Evolutionary conservation across 2,329 filamentous ascomycete genomes (phyloP).

Genomic region (Claviceps capensis): DNA sequence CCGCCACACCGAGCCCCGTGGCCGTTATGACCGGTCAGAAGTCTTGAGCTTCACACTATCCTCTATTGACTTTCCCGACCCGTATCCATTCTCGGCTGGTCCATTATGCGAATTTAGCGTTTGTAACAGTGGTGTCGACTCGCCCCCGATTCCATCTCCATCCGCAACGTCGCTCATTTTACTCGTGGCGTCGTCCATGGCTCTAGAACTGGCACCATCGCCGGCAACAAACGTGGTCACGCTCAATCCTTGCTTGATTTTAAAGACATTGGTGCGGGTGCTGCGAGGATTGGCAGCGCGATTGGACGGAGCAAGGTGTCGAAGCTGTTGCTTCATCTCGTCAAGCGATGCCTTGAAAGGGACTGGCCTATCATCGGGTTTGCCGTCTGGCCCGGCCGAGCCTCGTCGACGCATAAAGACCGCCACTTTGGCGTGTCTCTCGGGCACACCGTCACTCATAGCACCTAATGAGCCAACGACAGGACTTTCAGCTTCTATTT

Average conservation of each 20-base stretch:
- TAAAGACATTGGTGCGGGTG: slow-evolving; percentile 49
- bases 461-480: slow-evolving; percentile 23
- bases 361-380: slow-evolving; percentile 29
- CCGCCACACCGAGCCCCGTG: neutral
- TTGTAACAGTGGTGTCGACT: slow-evolving; percentile 9
- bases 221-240: slow-evolving; percentile 8
- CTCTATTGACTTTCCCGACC: slow-evolving; percentile 7
- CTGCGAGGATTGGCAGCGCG: slow-evolving; percentile 47
- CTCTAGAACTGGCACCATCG: slow-evolving; percentile 2
- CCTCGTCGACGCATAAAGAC: slow-evolving; percentile 47
- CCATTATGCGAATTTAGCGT: slow-evolving; percentile 1
- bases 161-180: neutral
- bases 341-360: slow-evolving; percentile 46
- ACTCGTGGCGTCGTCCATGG: slow-evolving; percentile 2
- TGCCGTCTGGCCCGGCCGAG: slow-evolving; percentile 41
- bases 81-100: slow-evolving; percentile 6
- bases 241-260: slow-evolving; percentile 41
- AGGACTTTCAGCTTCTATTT: slow-evolving; percentile 20
- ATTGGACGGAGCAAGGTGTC: slow-evolving; percentile 50
- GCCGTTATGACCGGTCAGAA: neutral
- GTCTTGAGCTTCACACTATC: neutral
- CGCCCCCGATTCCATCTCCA: slow-evolving; percentile 6
- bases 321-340: slow-evolving; percentile 50
- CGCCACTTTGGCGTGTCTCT: slow-evolving; percentile 35
- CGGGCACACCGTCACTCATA: slow-evolving; percentile 25